phyloP scores from a whole-genome alignment of 2,329 filamentous ascomycete species.

The Paecilomyces fulvus region DNA sequence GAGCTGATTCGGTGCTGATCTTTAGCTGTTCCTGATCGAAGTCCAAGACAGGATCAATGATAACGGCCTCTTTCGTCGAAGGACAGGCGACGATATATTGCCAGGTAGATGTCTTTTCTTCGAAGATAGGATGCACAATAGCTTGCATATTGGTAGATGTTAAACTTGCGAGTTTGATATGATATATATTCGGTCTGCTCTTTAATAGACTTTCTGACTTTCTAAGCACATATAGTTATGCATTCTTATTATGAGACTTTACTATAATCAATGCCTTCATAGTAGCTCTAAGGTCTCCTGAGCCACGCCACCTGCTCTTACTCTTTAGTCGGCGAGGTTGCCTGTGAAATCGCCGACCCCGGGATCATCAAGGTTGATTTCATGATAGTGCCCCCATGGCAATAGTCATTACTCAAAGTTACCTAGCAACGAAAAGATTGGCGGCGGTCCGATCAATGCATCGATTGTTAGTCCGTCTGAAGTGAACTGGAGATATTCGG shows the following conservation, averaged over 20 bases:
- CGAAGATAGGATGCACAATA: constrained; percentile 33
- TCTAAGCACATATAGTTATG: neutral
- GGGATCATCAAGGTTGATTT: neutral
- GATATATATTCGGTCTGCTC: neutral
- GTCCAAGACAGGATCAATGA: constrained; percentile 55
- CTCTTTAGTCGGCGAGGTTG: neutral
- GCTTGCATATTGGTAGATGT: constrained; percentile 18
- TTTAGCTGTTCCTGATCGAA: constrained; percentile 35
- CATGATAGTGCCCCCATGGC: neutral
- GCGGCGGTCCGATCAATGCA: too few species aligned
- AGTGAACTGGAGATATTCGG: neutral
- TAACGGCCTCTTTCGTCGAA: constrained; percentile 36
- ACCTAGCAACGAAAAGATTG: too few species aligned
- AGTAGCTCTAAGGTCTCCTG: neutral
- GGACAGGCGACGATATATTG: constrained; percentile 53
- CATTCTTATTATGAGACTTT: neutral
- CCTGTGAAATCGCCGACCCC: neutral
- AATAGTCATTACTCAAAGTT: too few species aligned
- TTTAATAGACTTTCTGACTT: neutral
- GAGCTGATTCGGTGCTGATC: constrained; percentile 44
- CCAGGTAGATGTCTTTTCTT: constrained; percentile 44
- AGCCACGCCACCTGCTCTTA: neutral
- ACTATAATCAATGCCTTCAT: neutral
- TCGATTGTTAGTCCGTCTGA: too few species aligned
- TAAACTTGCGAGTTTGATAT: neutral